Base-by-base conservation (phyloP, 768 basidiomycete genomes). In the Amanita exitialis region DNA sequence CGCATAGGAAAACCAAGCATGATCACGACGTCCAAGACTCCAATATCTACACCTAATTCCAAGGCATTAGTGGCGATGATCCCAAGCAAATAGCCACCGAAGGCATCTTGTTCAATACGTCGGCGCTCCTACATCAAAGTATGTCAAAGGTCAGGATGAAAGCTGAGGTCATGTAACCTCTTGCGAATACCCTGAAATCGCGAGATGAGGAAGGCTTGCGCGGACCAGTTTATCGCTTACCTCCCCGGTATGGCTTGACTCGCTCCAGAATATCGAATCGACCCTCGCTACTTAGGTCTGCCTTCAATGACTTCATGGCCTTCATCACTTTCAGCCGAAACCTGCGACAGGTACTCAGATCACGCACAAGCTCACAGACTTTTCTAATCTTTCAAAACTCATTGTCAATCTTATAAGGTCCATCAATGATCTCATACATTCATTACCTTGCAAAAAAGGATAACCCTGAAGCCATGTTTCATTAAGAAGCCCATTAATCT, bases 11-110 rank as follows among this genome's bases (percentile, higher is more conserved):
- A 91, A 1, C 89, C 89, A 25, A 92, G 76, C 77, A 91, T 88
- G 50, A 95, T 79, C 37, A 94, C 91, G 6, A 86, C 88, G 60
- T 94, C 92, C 47, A 93, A 64, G n/a, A 76, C 78, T 13, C 89
- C 90, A 32, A 93, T 92, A 58, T 93, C 90, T n/a, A 92, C 84
- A 12, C 90, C 90, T 6, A 94, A 78, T 64, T 95, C 92, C 10
- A 94, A 74, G 0, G 91, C 91, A 58, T 91, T 94, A 0, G 91
- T 95, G 0, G 90, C 87, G 30, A 95, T 75, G 41, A 94, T 85
- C 10, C 92, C 91, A 0, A 95, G 76, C 8, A 94, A 70, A 54
- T 79, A 74, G 2, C 90, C 90, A 1, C 82, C 80, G 60, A 95
- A 95, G 4, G 92, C 91, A 59, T 93, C 86, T 41, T 78, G 71